Conservation (phyloP, 306 rosid species). For the Cucumis sativus region DNA sequence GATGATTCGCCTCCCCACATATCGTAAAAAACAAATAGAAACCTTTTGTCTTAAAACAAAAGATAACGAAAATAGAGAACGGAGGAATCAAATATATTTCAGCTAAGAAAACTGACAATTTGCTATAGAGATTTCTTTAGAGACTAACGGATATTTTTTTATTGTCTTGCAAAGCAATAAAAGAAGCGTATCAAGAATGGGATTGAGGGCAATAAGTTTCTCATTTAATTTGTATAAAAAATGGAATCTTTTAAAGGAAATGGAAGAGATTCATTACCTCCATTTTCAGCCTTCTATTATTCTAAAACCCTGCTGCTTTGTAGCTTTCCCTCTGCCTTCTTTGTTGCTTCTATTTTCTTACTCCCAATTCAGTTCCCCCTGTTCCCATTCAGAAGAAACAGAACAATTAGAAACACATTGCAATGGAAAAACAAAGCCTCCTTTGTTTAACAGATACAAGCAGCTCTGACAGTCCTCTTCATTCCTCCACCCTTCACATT, state of each 20-base stretch:
- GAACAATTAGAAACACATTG: background rate
- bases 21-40: no score
- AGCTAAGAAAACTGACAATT: background rate
- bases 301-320: background rate
- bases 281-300: constrained; percentile 4
- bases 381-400: background rate
- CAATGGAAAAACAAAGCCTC: background rate
- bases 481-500: background rate
- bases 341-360: background rate
- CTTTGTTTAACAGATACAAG: constrained; percentile 6
- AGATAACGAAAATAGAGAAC: no score
- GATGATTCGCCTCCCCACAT: no score
- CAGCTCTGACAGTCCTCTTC: constrained; percentile 4
- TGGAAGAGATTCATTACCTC: constrained; percentile 8
- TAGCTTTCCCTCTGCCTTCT: background rate
- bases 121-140: background rate
- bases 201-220: background rate
- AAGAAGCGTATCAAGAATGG: background rate
- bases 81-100: background rate
- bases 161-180: background rate
- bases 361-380: background rate
- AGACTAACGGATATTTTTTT: background rate
- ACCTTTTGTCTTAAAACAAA: no score
- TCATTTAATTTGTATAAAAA: background rate
- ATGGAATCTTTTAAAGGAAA: background rate